Base-by-base conservation (phyloP, 192 early-diverging fungal species). In the Coemansia sp. region DNA sequence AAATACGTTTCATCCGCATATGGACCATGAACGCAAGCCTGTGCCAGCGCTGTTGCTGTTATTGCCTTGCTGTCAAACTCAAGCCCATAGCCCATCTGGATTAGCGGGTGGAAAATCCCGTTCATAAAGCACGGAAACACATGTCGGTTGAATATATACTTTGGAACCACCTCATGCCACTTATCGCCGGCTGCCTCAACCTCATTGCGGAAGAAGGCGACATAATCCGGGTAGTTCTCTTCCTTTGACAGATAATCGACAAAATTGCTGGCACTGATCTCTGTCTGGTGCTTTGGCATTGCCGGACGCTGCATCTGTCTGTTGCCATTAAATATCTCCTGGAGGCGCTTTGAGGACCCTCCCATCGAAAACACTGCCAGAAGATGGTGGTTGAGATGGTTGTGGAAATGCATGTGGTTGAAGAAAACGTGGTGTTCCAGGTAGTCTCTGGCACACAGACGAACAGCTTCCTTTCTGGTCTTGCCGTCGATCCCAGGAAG, bases 61-160 rank as follows among this genome's bases (percentile, higher is more conserved):
- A 86, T 77, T 39, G 83, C 78, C 65, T 76, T 76, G 64, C 84
- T 69, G 12, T 79, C 81, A 70, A 88, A 89, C 64, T 89, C 88
- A n/a, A 88, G 40, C 1, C 85, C 88, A 65, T 88, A 88, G 7
- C 88, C 87, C 19, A 89, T 54, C 71, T 87, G 86, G 57, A 89
- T 88, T n/a, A 89, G 61, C 19, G 88, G 88, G 61, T 89, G 87
- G 53, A 82, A 78, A 5, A 83, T 72, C 12, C 86, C 88, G 63
- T 77, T 79, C 55, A 89, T 76, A 0, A 74, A 65, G 32, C 79
- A 56, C 5, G 65, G 69, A n/a, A 88, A 57, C 5, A 88, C 42
- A 32, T 79, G 75, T 1, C 73, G 43, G 55, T 85, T 72, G 25
- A 85, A 83, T 6, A 83, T 74, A 45, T 84, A 89, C 4, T 84